These are phyloP conservation scores for Coemansia guatemalensis DNA, from an alignment of 192 early-diverging fungal genomes.

Conservation along the genomic window DNA sequence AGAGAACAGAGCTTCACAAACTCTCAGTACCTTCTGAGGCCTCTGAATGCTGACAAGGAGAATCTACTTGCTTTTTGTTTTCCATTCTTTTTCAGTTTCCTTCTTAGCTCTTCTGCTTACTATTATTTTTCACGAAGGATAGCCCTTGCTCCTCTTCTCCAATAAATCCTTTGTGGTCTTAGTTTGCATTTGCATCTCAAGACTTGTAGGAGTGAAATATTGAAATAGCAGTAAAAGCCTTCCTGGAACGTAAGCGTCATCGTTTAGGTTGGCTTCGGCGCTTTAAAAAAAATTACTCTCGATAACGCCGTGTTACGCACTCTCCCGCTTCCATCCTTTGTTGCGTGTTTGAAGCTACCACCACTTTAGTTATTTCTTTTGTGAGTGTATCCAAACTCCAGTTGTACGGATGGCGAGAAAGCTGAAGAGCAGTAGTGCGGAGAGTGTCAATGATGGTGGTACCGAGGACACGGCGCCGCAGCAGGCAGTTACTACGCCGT, in stretches of 20 bases:
- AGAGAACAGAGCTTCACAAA: no score
- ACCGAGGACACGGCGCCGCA: background rate
- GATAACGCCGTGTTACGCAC: no score
- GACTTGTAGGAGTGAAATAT: background rate
- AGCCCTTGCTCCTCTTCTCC: slow-evolving; percentile 1
- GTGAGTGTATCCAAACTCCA: background rate
- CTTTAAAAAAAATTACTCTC: background rate
- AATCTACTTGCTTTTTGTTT: background rate
- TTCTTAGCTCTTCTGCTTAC: slow-evolving; percentile 1
- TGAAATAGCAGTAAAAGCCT: no score
- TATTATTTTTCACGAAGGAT: slow-evolving; percentile 1
- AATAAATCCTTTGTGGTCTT: no score
- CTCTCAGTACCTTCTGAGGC: no score
- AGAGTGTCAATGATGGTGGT: background rate
- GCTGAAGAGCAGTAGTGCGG: slow-evolving; percentile 6
- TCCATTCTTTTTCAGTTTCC: background rate
- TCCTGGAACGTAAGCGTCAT: no score
- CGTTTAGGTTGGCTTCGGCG: background rate
- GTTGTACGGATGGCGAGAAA: slow-evolving; percentile 4
- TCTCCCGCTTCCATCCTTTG: no score
- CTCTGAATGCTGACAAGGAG: no score
- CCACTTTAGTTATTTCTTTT: background rate
- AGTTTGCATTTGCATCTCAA: slow-evolving; percentile 10
- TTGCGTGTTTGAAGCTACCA: no score
- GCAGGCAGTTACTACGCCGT: background rate